Conservation (phyloP, 768 basidiomycete species). For the Russula virescens region DNA sequence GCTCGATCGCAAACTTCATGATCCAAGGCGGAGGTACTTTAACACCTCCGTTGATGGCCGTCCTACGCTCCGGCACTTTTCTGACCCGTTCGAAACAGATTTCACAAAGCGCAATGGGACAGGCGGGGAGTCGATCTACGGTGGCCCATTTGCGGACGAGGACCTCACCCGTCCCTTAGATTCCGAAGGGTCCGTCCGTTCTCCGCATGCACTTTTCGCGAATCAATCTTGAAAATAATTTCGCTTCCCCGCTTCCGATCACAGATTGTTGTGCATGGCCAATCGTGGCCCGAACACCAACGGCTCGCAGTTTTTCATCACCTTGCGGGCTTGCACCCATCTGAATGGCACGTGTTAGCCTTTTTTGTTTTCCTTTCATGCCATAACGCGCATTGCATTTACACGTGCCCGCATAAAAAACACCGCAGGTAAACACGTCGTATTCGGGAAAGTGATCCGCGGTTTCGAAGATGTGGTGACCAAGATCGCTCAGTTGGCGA, state of each 20-base stretch:
- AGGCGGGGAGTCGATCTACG: slow-evolving; percentile 81
- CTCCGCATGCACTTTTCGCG: too few relatives aligned
- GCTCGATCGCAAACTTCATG: slow-evolving; percentile 77
- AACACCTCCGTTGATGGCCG: slow-evolving; percentile 21
- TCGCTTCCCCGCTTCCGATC: not conserved
- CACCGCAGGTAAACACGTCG: slow-evolving; percentile 51
- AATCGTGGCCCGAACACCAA: slow-evolving; percentile 83
- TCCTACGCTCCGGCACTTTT: not conserved
- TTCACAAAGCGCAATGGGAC: slow-evolving; percentile 75
- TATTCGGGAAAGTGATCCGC: slow-evolving; percentile 45
- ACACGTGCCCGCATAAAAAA: slow-evolving; percentile 17
- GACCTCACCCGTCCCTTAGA: slow-evolving; percentile 60
- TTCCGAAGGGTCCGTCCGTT: slow-evolving; percentile 45
- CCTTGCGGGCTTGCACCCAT: slow-evolving; percentile 69
- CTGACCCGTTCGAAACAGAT: slow-evolving; percentile 36
- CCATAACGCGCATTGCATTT: slow-evolving; percentile 33
- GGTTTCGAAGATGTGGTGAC: slow-evolving; percentile 57
- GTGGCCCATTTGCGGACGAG: slow-evolving; percentile 71
- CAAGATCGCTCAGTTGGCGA: slow-evolving; percentile 55
- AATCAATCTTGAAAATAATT: not conserved
- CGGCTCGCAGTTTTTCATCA: slow-evolving; percentile 83
- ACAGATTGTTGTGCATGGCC: slow-evolving; percentile 80
- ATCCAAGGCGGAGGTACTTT: slow-evolving; percentile 66
- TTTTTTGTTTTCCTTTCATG: slow-evolving; percentile 27
- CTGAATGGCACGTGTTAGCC: slow-evolving; percentile 53